Conservation (phyloP, 805 yeast genomes). For the Ascoidea asiatica region DNA sequence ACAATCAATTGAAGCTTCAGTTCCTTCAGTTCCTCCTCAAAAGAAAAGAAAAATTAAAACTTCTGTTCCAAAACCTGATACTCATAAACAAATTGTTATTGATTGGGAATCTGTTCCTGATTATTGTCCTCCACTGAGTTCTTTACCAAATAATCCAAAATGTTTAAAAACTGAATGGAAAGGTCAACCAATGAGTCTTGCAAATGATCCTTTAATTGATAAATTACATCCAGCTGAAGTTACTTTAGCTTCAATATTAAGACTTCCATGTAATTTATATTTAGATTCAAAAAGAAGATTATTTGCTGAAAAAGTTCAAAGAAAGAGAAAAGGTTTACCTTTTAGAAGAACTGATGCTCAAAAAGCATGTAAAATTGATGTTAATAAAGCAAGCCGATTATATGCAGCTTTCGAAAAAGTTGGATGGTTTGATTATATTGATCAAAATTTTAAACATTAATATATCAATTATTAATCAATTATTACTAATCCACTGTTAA, state of each 20-base stretch:
- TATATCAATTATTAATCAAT: background rate
- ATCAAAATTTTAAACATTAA: slow-evolving; percentile 44
- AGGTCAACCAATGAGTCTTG: slow-evolving; percentile 91
- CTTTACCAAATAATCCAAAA: slow-evolving; percentile 57
- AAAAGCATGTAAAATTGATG: slow-evolving; percentile 94
- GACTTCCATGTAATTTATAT: slow-evolving; percentile 80
- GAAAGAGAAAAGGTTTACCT: slow-evolving; percentile 55
- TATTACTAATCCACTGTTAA: no score
- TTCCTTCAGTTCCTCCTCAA: slow-evolving; percentile 9
- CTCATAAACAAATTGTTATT: slow-evolving; percentile 14
- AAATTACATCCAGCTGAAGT: slow-evolving; percentile 88
- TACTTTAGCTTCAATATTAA: slow-evolving; percentile 69
- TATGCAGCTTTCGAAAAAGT: slow-evolving; percentile 84
- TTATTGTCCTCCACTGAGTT: slow-evolving; percentile 56
- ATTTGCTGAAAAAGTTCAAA: slow-evolving; percentile 77
- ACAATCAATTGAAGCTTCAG: background rate
- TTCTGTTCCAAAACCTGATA: slow-evolving; percentile 17
- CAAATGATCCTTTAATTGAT: slow-evolving; percentile 56
- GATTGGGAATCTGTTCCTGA: slow-evolving; percentile 69
- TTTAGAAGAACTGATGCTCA: slow-evolving; percentile 97
- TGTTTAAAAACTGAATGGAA: slow-evolving; percentile 91
- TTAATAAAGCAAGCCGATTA: slow-evolving; percentile 85
- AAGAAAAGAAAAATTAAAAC: slow-evolving; percentile 13
- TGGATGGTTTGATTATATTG: slow-evolving; percentile 89
- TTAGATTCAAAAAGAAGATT: slow-evolving; percentile 71